phyloP scores from a whole-genome alignment of 2,329 filamentous ascomycete species.

The Botrytis hyacinthi region DNA sequence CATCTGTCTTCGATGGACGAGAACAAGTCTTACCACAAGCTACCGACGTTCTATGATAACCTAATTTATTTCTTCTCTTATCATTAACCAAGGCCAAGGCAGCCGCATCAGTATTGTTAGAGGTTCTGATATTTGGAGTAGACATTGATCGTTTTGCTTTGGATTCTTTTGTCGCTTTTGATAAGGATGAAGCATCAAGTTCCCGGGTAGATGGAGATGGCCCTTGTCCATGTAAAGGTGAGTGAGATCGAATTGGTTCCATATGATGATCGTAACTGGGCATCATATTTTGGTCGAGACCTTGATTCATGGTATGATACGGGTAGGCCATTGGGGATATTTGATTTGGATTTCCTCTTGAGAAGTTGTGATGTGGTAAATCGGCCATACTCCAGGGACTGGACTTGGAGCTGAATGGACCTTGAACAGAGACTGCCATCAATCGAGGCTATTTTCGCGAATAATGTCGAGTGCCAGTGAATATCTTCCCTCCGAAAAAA shows the following conservation, averaged over 20 bases:
- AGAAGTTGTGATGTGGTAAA: conserved; percentile 29
- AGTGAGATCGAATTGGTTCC: conserved; percentile 29
- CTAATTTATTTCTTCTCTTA: conserved; percentile 84
- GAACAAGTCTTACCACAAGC: conserved; percentile 76
- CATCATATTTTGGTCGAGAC: conserved; percentile 34
- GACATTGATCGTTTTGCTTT: conserved; percentile 50
- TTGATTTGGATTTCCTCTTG: conserved; percentile 29
- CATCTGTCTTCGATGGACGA: conserved; percentile 19
- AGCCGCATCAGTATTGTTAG: conserved; percentile 40
- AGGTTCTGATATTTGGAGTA: conserved; percentile 48
- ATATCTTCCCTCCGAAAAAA: conserved; percentile 20
- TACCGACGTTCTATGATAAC: conserved; percentile 92
- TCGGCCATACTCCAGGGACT: conserved; percentile 37
- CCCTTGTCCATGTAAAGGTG: conserved; percentile 27
- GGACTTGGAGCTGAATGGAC: conserved; percentile 34
- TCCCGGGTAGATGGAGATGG: conserved; percentile 29
- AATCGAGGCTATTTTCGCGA: conserved; percentile 31
- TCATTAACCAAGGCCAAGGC: conserved; percentile 47
- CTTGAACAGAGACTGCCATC: conserved; percentile 39
- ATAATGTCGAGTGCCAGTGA: conserved; percentile 17
- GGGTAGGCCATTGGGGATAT: conserved; percentile 36
- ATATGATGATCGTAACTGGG: conserved; percentile 34
- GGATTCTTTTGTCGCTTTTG: conserved; percentile 28
- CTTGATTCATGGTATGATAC: conserved; percentile 33
- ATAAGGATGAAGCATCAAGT: conserved; percentile 20